Base-by-base conservation (phyloP, 768 basidiomycete genomes). In the Naematelia aurantialba region DNA sequence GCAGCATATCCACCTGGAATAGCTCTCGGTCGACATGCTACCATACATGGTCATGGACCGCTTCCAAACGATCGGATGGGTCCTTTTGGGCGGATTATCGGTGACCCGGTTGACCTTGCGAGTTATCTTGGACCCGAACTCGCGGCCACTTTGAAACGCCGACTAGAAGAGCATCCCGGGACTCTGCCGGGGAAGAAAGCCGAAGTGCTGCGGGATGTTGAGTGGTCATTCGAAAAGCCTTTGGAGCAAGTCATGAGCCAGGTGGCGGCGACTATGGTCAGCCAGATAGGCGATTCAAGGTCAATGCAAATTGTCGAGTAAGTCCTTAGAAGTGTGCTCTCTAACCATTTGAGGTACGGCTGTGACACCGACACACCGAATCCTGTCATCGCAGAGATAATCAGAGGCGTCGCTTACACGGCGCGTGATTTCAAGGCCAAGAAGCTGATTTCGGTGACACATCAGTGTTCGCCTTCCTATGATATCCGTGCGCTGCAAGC, bases 201-300 rank as follows among this genome's bases (percentile, higher is more conserved):
- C 13, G 58, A 59, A 25, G 26, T 53, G 5, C 24, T 58, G 21
- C 52, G 26, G 22, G 66, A 67, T 42, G 45, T 49, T 17, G 52
- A 62, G 14, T 67, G 66, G 66, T 63, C 62, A n/a, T 67, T 67
- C 45, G 54, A 61, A 24, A 50, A 34, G 5, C 62, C 66, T 3
- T 22, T 61, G 27, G 27, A 45, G 8, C 52, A 55, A 19, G 59
- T 53, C 19, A 52, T 67, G 17, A 30, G 34, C 5, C 45, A 56
- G 25, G 51, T 46, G 2, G 50, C 63, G 34, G 17, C 55, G 14
- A 34, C 25, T 17, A 45, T 54, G 30, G 17, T 59, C 14, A 26
- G 24, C 14, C 53, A 64, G 13, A 24, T 39, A n/a, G 27, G 19
- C 12, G 54, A n/a, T 25, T 25, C 12, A 21, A 17, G 29, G 45